Evolutionary conservation across 768 basidiomycete species (phyloP), one percentile per base, ranked within the genome.

Genomic region (Lepiota brunneoincarnata): DNA sequence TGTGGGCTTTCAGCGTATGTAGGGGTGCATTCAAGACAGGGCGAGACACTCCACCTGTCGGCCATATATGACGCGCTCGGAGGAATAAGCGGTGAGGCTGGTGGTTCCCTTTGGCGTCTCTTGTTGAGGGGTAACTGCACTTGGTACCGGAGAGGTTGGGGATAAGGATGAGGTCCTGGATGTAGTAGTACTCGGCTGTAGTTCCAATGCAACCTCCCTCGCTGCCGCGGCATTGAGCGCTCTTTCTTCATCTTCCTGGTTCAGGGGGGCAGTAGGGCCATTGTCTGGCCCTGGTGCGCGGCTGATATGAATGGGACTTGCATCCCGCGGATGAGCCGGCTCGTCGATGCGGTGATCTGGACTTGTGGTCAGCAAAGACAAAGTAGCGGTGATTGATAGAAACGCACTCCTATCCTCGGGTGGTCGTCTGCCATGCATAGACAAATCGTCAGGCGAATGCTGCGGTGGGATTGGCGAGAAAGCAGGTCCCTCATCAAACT

Each of bases 161-260:
- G 35, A 60, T 67, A 36, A 67, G 62, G 53, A 72, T 75, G 15
- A 89, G 67, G 17, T 21, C 11, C 7, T 31, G 7, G 31, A 31
- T 31, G n/a, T n/a, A n/a, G 31, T 10, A 31, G 31, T 10, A 31
- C 31, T 9, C 31, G 81, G 73, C 52, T 87, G 83, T 45, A 89
- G 60, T 62, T 88, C 89, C 11, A 80, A 77, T 11, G 78, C 78
- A 1, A 91, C 75, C 64, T 87, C 87, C 15, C 82, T 76, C 4
- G 86, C 86, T 23, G 84, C 87, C 15, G 87, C 88, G 1, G 80
- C 82, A 59, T 85, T 81, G 24, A 80, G 74, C n/a, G 72, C 74
- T 2, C 66, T 70, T 58, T 86, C 84, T 14, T 82, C 78, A 6
- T 77, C 73, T 28, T 77, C 71, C 14, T 68, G 57, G 31, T 69